These are phyloP conservation scores for Nicotiana rustica DNA, from an alignment of 305 asterid species.

Conservation along the genomic window DNA sequence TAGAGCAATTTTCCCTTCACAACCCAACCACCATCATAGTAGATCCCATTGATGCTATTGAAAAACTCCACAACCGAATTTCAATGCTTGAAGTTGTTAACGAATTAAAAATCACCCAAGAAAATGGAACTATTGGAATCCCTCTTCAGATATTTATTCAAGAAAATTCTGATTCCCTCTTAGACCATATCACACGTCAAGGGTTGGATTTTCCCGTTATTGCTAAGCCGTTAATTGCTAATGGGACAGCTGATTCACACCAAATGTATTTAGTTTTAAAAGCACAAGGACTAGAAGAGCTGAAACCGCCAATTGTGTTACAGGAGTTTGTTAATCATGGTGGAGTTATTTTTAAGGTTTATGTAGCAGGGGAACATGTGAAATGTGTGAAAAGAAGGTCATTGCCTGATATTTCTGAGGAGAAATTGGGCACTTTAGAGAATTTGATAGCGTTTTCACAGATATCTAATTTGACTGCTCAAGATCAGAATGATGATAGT, in stretches of 20 bases:
- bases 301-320: constrained; percentile 68
- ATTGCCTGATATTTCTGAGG: constrained; percentile 67
- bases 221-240: constrained; percentile 74
- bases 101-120: constrained; percentile 37
- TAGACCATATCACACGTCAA: background rate
- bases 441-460: constrained; percentile 69
- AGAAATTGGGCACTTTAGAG: constrained; percentile 38
- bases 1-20: constrained; percentile 43
- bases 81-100: constrained; percentile 82
- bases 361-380: constrained; percentile 76
- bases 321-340: constrained; percentile 97
- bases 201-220: constrained; percentile 71
- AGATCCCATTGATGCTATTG: constrained; percentile 64
- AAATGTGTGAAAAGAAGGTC: constrained; percentile 82
- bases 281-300: constrained; percentile 59
- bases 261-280: constrained; percentile 73
- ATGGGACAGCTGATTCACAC: constrained; percentile 76
- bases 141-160: constrained; percentile 44
- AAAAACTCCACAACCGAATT: constrained; percentile 70
- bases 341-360: constrained; percentile 86
- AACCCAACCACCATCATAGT: constrained; percentile 59
- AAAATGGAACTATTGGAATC: constrained; percentile 36
- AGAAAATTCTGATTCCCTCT: constrained; percentile 36
- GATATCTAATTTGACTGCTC: constrained; percentile 65
- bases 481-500: constrained; percentile 52